Percentiles rank a stretch among this genome's conserved stretches.
phyloP scores from a whole-genome alignment of 192 early-diverging fungal species.

The Chytriomyces hyalinus region DNA sequence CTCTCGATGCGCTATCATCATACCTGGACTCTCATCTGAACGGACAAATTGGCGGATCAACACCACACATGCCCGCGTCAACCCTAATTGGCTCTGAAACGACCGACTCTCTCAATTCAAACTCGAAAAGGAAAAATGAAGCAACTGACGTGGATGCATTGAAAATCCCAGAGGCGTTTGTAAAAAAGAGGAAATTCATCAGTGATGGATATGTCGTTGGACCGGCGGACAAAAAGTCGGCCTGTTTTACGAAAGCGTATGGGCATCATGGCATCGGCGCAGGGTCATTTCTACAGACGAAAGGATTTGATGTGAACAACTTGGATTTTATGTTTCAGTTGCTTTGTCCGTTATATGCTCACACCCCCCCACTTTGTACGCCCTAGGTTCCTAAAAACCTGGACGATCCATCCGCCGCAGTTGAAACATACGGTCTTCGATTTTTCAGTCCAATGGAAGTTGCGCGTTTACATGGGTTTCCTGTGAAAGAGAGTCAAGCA shows the following conservation, averaged over 20 bases:
- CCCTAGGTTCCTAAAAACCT: slow-evolving; percentile 60
- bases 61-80: slow-evolving; percentile 28
- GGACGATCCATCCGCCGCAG: slow-evolving; percentile 60
- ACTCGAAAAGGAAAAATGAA: slow-evolving; percentile 28
- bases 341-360: not conserved
- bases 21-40: not conserved
- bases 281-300: slow-evolving; percentile 80
- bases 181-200: slow-evolving; percentile 27
- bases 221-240: slow-evolving; percentile 28
- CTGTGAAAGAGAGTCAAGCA: slow-evolving; percentile 27
- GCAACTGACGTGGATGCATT: slow-evolving; percentile 38
- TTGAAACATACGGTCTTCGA: slow-evolving; percentile 57
- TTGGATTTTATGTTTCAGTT: not conserved
- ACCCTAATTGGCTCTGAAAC: not conserved
- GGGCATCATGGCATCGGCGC: slow-evolving; percentile 76
- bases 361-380: slow-evolving; percentile 37
- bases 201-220: slow-evolving; percentile 46
- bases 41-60: slow-evolving; percentile 16
- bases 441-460: slow-evolving; percentile 82
- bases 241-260: slow-evolving; percentile 73
- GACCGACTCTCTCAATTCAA: not conserved
- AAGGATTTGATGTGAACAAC: slow-evolving; percentile 61
- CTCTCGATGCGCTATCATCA: not conserved
- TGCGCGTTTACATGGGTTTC: slow-evolving; percentile 79
- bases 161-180: slow-evolving; percentile 26